These are phyloP conservation scores for Podosphaera fusca DNA, from an alignment of 2,329 filamentous ascomycete species.

Conservation along the genomic window DNA sequence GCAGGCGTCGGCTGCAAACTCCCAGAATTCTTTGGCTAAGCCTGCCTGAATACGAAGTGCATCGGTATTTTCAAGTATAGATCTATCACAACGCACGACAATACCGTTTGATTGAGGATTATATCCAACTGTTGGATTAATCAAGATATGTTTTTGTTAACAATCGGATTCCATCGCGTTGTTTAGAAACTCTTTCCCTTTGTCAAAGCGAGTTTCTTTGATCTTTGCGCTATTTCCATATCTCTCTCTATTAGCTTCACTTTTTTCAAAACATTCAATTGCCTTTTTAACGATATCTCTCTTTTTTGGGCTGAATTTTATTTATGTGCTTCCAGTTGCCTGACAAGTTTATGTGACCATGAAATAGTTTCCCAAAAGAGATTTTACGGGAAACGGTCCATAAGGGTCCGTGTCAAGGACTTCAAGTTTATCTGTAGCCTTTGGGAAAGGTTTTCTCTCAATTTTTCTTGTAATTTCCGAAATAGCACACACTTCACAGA, in stretches of 20 bases:
- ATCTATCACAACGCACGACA: not conserved
- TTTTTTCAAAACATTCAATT: not conserved
- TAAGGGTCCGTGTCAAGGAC: not conserved
- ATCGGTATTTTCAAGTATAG: not conserved
- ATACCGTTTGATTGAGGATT: not conserved
- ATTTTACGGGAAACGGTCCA: not conserved
- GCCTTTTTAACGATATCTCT: not conserved
- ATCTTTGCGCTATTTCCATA: not conserved
- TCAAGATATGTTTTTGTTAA: not conserved
- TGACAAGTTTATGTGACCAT: not conserved
- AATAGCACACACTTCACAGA: not conserved
- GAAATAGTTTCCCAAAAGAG: not conserved
- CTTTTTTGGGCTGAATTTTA: not conserved
- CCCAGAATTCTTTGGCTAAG: not conserved
- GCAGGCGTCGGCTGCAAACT: not conserved
- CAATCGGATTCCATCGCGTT: not conserved
- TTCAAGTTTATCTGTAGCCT: not conserved
- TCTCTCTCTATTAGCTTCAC: not conserved
- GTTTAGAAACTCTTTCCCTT: slow-evolving; percentile 1
- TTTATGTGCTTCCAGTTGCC: not conserved
- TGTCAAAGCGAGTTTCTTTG: not conserved
- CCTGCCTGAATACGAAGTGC: not conserved
- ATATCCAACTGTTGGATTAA: slow-evolving; percentile 1
- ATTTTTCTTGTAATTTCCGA: not conserved
- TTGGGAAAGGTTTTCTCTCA: not conserved